These are phyloP conservation scores for Conticribra guillardii DNA, from an alignment of 108 stramenopile species.

Conservation along the genomic window DNA sequence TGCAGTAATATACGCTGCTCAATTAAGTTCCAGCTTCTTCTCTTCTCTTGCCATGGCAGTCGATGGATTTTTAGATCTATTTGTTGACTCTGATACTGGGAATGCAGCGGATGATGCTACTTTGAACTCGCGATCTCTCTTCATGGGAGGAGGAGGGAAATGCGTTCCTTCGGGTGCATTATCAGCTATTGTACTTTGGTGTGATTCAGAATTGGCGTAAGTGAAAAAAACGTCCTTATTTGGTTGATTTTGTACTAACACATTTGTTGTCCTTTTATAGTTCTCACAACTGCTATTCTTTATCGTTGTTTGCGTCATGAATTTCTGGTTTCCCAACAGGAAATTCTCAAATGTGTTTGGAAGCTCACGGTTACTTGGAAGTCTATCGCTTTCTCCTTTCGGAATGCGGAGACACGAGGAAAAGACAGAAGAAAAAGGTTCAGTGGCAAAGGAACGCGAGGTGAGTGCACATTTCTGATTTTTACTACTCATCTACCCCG, in stretches of 20 bases:
- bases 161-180: conserved; percentile 75
- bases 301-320: too few species aligned
- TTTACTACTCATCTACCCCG: conserved; percentile 2
- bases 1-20: conserved; percentile 84
- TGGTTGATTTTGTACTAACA: too few species aligned
- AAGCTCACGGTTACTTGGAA: conserved; percentile 72
- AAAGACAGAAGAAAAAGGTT: conserved; percentile 15
- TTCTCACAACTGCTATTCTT: too few species aligned
- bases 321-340: conserved; percentile 3
- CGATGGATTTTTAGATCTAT: conserved; percentile 85
- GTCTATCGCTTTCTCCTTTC: conserved; percentile 78
- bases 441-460: conserved; percentile 37
- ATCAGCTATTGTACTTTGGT: conserved; percentile 84
- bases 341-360: conserved; percentile 83
- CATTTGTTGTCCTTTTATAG: too few species aligned
- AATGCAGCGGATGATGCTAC: conserved; percentile 40
- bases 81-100: conserved; percentile 48
- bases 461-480: conserved; percentile 10
- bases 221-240: background rate
- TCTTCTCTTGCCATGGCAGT: conserved; percentile 77
- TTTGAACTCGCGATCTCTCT: conserved; percentile 49
- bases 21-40: conserved; percentile 88
- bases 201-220: conserved; percentile 81
- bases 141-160: conserved; percentile 36
- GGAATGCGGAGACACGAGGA: conserved; percentile 35